phyloP scores from a whole-genome alignment of 2,329 filamentous ascomycete genomes.

The Monosporascus sp. region DNA sequence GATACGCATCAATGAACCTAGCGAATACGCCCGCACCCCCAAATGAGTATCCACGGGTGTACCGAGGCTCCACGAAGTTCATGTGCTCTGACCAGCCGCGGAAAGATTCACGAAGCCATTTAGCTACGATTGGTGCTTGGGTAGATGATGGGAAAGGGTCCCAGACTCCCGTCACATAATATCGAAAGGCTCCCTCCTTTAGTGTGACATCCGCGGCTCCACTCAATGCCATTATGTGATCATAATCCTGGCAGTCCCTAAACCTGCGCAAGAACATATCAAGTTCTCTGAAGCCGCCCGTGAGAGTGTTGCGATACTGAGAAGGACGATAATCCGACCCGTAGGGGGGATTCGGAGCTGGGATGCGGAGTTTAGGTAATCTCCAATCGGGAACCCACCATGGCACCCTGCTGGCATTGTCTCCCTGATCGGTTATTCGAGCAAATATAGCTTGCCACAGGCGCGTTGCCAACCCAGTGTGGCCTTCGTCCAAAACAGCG shows the following conservation, averaged over 20 bases:
- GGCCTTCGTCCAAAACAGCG: not conserved
- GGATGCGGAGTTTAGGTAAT: not conserved
- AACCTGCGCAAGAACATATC: not conserved
- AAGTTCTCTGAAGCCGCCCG: not conserved
- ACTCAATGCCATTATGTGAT: not conserved
- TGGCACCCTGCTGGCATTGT: not conserved
- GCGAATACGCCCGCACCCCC: not conserved
- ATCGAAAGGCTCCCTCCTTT: not conserved
- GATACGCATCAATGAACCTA: not conserved
- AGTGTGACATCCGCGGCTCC: not conserved
- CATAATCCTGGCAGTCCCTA: not conserved
- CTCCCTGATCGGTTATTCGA: not conserved
- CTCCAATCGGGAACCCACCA: not conserved
- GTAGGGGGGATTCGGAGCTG: not conserved
- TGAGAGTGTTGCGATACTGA: not conserved
- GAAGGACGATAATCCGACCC: rapidly evolving
- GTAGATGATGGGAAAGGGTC: not conserved
- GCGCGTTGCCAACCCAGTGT: not conserved
- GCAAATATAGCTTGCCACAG: not conserved
- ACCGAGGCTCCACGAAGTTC: not conserved
- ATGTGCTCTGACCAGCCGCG: not conserved
- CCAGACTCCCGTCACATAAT: not conserved
- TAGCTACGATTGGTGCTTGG: not conserved
- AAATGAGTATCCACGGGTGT: not conserved
- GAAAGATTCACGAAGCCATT: not conserved